Evolutionary conservation across 2,329 filamentous ascomycete species (phyloP), one percentile per base, ranked within the genome.

Genomic region (Fusarium transvaalense): DNA sequence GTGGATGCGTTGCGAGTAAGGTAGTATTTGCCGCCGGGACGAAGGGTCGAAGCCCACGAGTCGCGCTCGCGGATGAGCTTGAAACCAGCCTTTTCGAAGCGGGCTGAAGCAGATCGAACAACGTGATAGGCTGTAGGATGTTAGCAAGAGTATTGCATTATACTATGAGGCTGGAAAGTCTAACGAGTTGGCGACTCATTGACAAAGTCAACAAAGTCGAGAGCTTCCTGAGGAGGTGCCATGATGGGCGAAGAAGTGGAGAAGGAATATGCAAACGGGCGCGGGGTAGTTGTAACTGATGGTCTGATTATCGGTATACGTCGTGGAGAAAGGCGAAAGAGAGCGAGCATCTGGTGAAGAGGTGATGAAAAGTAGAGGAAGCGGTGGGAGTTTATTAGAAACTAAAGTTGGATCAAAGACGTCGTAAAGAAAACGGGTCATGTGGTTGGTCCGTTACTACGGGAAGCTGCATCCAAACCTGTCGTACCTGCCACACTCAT

Each of bases 1-100:
- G 95, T 97, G 27, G 94, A 97, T 61, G 88, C 91, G 82, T 98
- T 98, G 70, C 95, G 91, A 47, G 95, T 98, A 75, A 97, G 88
- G 82, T 94, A 97, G 85, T 98, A 98, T 82, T 97, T 97, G 68
- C 95, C 94, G 67, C 95, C 94, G 23, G 94, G 93, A 59, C 89
- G 87, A 66, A 97, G 87, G 45, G 86, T 88, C 2, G 91, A 89
- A 15, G 91, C 87, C 95, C 96, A 98, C 46, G 92, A 89, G 76
- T 97, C 93, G 74, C 92, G 92, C 82, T 98, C 95, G 84, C 90
- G 92, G 81, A 99, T 92, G 74, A 91, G 88, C 74, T 88, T 86
- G 85, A 98, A 99, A 61, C 95, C 94, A 50, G 93, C 94, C 73
- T 91, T 88, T 72, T 91, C 87, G 54, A 99, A 87, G 56, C 92